Conservation (phyloP, 2,329 filamentous ascomycete species). For the Aspergillus bombycis region DNA sequence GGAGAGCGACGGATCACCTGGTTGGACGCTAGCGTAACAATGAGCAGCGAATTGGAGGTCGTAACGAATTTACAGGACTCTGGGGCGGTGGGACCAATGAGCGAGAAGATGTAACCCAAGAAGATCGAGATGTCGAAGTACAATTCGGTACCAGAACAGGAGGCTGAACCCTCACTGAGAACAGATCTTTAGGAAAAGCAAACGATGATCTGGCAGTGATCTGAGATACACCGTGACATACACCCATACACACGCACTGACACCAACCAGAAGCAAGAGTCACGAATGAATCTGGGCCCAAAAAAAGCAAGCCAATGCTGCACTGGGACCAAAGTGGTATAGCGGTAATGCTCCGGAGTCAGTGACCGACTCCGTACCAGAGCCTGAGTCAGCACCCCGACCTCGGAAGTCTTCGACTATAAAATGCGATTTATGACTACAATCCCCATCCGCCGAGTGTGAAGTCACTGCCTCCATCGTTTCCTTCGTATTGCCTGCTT, state of each 20-base stretch:
- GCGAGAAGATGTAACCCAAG: not conserved
- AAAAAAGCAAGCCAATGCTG: not conserved
- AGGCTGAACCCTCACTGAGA: not conserved
- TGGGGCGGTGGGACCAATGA: slow-evolving; percentile 8
- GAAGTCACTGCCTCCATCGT: slow-evolving; percentile 1
- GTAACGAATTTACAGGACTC: too few relatives aligned
- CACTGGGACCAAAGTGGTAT: slow-evolving; percentile 21
- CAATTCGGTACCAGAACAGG: too few relatives aligned
- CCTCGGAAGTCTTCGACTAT: slow-evolving; percentile 33
- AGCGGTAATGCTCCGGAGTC: slow-evolving; percentile 17
- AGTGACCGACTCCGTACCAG: slow-evolving; percentile 10
- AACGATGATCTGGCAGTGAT: not conserved
- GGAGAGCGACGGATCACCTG: not conserved
- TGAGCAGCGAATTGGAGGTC: not conserved
- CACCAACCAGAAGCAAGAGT: not conserved
- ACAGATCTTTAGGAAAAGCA: not conserved
- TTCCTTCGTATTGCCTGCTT: slow-evolving; percentile 10
- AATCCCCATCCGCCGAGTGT: slow-evolving; percentile 12
- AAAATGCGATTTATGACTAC: slow-evolving; percentile 24
- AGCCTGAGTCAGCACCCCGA: slow-evolving; percentile 42
- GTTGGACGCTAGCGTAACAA: slow-evolving; percentile 21
- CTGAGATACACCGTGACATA: too few relatives aligned
- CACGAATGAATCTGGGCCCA: not conserved
- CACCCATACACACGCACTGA: too few relatives aligned
- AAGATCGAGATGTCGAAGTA: too few relatives aligned